phyloP scores from a whole-genome alignment of 2,329 filamentous ascomycete genomes.

The Hymenoscyphus scutula region DNA sequence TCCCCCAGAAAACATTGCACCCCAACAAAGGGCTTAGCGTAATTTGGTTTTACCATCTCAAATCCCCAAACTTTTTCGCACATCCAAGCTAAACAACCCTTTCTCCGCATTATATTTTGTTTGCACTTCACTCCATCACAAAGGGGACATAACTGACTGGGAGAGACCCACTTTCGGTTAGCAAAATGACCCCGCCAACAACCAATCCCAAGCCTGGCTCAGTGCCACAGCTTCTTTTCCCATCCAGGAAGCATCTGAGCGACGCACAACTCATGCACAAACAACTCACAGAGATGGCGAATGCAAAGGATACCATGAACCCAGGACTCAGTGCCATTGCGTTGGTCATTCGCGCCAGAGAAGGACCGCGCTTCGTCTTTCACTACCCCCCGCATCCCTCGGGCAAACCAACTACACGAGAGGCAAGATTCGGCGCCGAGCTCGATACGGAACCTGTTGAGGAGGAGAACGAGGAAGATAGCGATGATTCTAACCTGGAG shows the following conservation, averaged over 20 bases:
- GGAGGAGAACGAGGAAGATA: slow-evolving; percentile 27
- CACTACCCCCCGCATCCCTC: slow-evolving; percentile 70
- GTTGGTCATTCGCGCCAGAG: slow-evolving; percentile 55
- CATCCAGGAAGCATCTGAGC: not conserved
- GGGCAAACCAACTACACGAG: slow-evolving; percentile 35
- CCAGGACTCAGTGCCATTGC: slow-evolving; percentile 46
- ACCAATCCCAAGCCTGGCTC: not conserved
- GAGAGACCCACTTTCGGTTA: not conserved
- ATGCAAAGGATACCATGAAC: slow-evolving; percentile 35
- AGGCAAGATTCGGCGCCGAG: slow-evolving; percentile 35
- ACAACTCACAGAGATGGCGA: slow-evolving; percentile 14
- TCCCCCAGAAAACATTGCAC: too few species aligned
- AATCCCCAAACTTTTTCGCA: too few species aligned
- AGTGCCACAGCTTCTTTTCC: not conserved
- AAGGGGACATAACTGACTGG: too few species aligned
- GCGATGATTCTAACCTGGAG: slow-evolving; percentile 46
- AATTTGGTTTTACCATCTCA: too few species aligned
- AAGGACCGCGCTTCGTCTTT: slow-evolving; percentile 80
- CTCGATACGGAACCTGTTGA: slow-evolving; percentile 30
- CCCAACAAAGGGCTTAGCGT: too few species aligned
- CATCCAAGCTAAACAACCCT: too few species aligned
- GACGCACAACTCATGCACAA: not conserved
- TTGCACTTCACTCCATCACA: too few species aligned
- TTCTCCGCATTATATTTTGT: too few species aligned
- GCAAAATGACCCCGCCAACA: not conserved